Evolutionary conservation across 2,329 filamentous ascomycete species (phyloP), one percentile per base, ranked within the genome.

Genomic region (Cytospora schulzeri): DNA sequence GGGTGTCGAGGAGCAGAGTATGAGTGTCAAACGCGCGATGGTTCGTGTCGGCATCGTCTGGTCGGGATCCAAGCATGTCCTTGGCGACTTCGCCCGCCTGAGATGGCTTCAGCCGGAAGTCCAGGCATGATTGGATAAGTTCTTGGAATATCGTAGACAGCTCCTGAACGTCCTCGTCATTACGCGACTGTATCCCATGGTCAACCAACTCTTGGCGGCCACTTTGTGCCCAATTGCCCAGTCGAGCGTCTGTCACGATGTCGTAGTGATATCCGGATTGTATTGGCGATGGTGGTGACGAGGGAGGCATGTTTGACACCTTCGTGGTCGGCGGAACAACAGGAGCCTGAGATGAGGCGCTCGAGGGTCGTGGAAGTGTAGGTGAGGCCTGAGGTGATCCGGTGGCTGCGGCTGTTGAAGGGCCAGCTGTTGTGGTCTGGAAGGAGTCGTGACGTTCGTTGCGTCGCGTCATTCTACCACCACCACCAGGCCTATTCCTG

Each of bases 101-200:
- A 7, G 77, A 74, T 2, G 91, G 81, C 48, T 85, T 81, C 54
- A 97, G 76, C 57, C 88, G 85, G 51, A 83, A 84, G 71, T 92
- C 88, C 15, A 96, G 78, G 22, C 89, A 88, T 38, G 91, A 88
- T 67, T 89, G 88, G 41, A 95, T 85, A 45, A 97, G 85, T 75
- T 99, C 95, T 77, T 97, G 92, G 70, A 93, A 92, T 26, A 97
- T 80, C 17, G 84, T 84, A 33, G 89, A 88, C 45, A 96, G 79
- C 64, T 87, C 85, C 54, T 89, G 81, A 9, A 85, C 79, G 72
- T 96, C 89, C 69, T 91, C 86, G 68, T 90, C 84, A 41, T 85
- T 79, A 70, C 87, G 85, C 56, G 89, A 88, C 69, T 88, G 81
- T 52, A 84, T 75, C 28, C 89, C 90, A 70, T 86, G 82, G 26